Evolutionary conservation across 2,329 filamentous ascomycete species (phyloP).

Genomic region (Verticillium nonalfalfae): DNA sequence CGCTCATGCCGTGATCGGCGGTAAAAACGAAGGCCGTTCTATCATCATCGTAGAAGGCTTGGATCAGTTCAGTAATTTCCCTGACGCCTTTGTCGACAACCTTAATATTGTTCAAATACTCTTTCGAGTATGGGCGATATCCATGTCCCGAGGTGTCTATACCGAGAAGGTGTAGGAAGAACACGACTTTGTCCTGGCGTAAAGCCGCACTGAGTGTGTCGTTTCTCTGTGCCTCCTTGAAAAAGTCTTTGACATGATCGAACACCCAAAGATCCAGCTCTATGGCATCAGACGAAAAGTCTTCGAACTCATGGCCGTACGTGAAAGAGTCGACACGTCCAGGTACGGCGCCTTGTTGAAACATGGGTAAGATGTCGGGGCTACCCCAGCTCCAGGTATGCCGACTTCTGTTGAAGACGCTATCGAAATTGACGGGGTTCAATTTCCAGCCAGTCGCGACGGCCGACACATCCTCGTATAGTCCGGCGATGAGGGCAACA

Average conservation of each 20-base stretch:
- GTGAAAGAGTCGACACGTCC: constrained; percentile 82
- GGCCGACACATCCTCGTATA: constrained; percentile 97
- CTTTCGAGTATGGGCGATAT: constrained; percentile 86
- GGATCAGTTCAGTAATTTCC: constrained; percentile 73
- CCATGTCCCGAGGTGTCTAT: constrained; percentile 85
- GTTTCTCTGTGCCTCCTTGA: constrained; percentile 73
- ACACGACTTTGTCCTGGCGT: constrained; percentile 80
- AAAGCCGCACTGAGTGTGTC: constrained; percentile 65
- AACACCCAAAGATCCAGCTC: constrained; percentile 93
- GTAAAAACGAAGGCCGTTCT: constrained; percentile 96
- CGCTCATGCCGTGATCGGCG: constrained; percentile 97
- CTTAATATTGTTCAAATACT: constrained; percentile 92
- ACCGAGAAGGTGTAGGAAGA: constrained; percentile 90
- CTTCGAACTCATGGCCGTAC: constrained; percentile 80
- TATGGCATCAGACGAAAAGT: constrained; percentile 78
- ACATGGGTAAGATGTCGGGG: constrained; percentile 96
- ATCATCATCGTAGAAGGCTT: constrained; percentile 77
- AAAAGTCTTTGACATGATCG: constrained; percentile 83
- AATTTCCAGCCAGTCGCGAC: constrained; percentile 98
- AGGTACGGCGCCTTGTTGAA: constrained; percentile 82
- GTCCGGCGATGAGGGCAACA: constrained; percentile 89
- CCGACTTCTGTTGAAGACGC: constrained; percentile 91
- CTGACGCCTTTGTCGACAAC: constrained; percentile 86
- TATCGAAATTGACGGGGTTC: constrained; percentile 97
- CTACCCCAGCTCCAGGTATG: constrained; percentile 99